phyloP scores from a whole-genome alignment of 305 asterid species.

The Rubia occidens region DNA sequence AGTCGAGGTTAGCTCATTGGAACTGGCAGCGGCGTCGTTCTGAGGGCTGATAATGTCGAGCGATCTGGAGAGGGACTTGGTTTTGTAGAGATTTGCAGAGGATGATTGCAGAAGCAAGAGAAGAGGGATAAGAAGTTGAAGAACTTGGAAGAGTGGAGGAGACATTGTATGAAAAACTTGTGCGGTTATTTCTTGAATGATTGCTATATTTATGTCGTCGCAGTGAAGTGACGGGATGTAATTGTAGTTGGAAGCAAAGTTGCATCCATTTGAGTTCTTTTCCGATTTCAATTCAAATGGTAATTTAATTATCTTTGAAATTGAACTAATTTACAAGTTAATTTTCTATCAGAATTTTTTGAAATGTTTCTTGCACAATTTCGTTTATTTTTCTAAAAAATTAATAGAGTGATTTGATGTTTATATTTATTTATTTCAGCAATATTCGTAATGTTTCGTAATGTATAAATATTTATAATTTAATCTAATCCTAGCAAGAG shows the following conservation, averaged over 20 bases:
- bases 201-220: not conserved
- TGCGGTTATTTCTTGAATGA: not conserved
- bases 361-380: no score
- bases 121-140: constrained; percentile 29
- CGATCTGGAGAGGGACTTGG: constrained; percentile 30
- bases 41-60: constrained; percentile 20
- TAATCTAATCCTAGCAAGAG: no score
- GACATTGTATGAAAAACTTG: constrained; percentile 11
- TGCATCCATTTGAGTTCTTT: no score
- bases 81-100: constrained; percentile 41
- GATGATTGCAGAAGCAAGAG: constrained; percentile 30
- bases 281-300: not conserved
- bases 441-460: no score
- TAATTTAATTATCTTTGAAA: no score
- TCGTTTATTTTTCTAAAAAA: no score
- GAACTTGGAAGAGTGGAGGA: constrained; percentile 19
- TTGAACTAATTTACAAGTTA: no score
- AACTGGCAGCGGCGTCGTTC: constrained; percentile 12
- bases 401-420: no score
- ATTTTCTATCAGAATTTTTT: no score
- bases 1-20: not conserved
- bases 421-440: no score
- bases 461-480: no score
- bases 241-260: not conserved
- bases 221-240: not conserved